These are phyloP conservation scores for Parastagonospora avenae DNA, from an alignment of 2,329 filamentous ascomycete species.

Conservation along the genomic window DNA sequence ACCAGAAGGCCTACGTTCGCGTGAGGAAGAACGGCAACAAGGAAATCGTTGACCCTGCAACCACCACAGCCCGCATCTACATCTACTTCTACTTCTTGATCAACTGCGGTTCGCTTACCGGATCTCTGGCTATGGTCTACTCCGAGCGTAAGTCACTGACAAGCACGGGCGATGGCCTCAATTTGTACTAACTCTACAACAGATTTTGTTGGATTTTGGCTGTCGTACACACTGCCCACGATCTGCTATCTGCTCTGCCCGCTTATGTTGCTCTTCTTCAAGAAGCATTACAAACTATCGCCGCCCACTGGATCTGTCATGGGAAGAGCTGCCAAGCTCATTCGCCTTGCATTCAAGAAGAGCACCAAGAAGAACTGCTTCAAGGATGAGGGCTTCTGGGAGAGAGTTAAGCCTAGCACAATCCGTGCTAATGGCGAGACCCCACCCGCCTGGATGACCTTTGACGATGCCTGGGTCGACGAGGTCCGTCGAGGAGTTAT, in stretches of 20 bases:
- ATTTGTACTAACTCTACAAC: not conserved
- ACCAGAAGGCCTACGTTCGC: conserved; percentile 35
- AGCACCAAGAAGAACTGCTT: conserved; percentile 28
- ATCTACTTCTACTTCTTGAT: conserved; percentile 43
- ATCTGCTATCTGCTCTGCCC: conserved; percentile 64
- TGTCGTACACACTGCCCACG: conserved; percentile 71
- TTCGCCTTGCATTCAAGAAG: conserved; percentile 52
- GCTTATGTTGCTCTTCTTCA: conserved; percentile 63
- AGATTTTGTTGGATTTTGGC: conserved; percentile 69
- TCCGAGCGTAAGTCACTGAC: conserved; percentile 24
- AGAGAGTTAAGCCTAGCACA: conserved; percentile 64
- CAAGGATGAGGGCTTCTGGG: conserved; percentile 58
- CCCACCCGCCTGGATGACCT: conserved; percentile 74
- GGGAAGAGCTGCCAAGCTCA: conserved; percentile 67
- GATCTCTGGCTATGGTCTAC: conserved; percentile 46
- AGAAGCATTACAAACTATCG: conserved; percentile 67
- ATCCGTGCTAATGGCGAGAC: conserved; percentile 44
- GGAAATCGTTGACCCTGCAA: conserved; percentile 69
- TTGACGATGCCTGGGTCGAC: conserved; percentile 80
- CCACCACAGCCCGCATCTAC: conserved; percentile 70
- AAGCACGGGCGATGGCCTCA: too few relatives aligned
- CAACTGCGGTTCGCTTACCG: conserved; percentile 46
- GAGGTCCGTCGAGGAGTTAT: conserved; percentile 32
- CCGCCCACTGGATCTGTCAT: conserved; percentile 75
- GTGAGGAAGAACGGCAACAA: conserved; percentile 49